A percentile compares a stretch with the other conserved stretches of the same genome.
Conservation (phyloP, 495 filamentous ascomycete species). For the Penicillium samsonianum region DNA sequence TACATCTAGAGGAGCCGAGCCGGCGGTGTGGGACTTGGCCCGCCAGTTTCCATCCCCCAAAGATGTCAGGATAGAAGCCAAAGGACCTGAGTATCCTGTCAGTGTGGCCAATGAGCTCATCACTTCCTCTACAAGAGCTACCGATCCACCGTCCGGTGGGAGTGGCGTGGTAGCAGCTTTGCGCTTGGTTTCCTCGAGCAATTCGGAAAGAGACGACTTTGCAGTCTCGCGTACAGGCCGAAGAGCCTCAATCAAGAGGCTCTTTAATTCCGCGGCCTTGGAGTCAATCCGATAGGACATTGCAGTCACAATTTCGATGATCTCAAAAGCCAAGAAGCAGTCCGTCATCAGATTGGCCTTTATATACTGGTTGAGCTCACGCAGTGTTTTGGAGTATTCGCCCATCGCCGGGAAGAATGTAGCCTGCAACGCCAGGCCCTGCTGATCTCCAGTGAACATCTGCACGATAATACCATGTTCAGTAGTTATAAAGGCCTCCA, state of each 20-base stretch:
- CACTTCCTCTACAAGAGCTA: constrained; percentile 77
- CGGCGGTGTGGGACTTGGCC: constrained; percentile 57
- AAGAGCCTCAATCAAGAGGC: constrained; percentile 76
- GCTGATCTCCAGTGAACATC: constrained; percentile 83
- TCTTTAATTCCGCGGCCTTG: constrained; percentile 83
- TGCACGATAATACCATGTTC: constrained; percentile 87
- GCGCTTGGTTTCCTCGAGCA: constrained; percentile 84
- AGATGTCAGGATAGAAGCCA: constrained; percentile 86
- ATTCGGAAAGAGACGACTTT: constrained; percentile 77
- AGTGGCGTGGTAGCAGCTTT: constrained; percentile 62
- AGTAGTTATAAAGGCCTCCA: constrained; percentile 81
- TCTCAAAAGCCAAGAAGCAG: constrained; percentile 94
- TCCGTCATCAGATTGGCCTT: constrained; percentile 84
- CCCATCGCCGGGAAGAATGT: constrained; percentile 74
- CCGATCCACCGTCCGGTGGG: constrained; percentile 74
- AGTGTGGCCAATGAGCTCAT: constrained; percentile 87
- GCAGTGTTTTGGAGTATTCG: constrained; percentile 81
- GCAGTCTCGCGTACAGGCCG: constrained; percentile 90
- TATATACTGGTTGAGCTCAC: constrained; percentile 88
- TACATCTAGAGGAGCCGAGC: constrained; percentile 76
- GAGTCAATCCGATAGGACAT: constrained; percentile 77
- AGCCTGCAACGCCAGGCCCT: constrained; percentile 71
- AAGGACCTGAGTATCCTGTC: constrained; percentile 81
- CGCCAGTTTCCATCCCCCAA: constrained; percentile 91
- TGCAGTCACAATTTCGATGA: constrained; percentile 85